Conservation (phyloP, 2,329 filamentous ascomycete species). For the Fusarium sp. region DNA sequence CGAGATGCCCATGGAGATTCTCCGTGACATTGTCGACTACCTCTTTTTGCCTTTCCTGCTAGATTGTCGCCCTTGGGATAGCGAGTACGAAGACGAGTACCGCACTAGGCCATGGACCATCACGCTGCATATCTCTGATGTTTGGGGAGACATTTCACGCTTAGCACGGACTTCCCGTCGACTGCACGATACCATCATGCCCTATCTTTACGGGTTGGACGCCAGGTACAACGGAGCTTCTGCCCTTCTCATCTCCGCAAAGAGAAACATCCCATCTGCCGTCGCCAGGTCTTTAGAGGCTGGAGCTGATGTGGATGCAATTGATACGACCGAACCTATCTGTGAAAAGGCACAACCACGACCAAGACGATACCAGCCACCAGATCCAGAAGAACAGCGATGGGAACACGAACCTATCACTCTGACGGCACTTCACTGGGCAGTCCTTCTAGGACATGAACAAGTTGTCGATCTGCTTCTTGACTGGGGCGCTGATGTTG, state of each 20-base stretch:
- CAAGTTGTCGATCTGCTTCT: not conserved
- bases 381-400: not conserved
- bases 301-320: not conserved
- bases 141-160: not conserved
- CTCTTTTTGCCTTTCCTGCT: not conserved
- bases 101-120: not conserved
- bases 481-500: not conserved
- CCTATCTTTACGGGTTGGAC: not conserved
- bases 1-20: not conserved
- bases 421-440: constrained; percentile 1
- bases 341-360: not conserved
- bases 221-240: not conserved
- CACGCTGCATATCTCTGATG: not conserved
- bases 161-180: not conserved
- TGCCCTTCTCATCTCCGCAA: constrained; percentile 1
- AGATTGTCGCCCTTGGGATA: constrained; percentile 4
- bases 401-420: not conserved
- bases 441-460: not conserved
- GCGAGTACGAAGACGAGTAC: not conserved
- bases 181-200: not conserved
- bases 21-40: not conserved
- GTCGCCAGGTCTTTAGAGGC: not conserved
- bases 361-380: not conserved
- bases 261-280: not conserved
- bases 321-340: not conserved